phyloP scores from a whole-genome alignment of 1,139 yeast genomes.

The Magnusiomyces ingens region DNA sequence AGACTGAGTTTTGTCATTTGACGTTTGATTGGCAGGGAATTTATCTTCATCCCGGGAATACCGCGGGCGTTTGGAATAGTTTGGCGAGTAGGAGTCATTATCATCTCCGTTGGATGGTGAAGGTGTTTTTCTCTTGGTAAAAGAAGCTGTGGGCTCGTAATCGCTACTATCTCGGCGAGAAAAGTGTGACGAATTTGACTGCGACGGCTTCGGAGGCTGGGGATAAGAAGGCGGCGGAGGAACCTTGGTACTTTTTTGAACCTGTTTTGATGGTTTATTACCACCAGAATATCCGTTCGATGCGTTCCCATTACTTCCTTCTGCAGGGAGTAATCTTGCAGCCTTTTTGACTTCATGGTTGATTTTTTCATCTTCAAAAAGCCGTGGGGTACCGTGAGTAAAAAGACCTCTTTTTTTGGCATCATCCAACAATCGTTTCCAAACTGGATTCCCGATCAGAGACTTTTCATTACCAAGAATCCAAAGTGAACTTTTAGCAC shows the following conservation, averaged over 20 bases:
- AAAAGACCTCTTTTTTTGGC: slow-evolving; percentile 43
- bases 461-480: slow-evolving; percentile 64
- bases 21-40: too few species aligned
- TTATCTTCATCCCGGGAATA: too few species aligned
- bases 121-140: neutral
- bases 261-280: neutral
- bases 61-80: too few species aligned
- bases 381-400: neutral
- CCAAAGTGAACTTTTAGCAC: slow-evolving; percentile 90
- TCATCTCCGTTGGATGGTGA: neutral
- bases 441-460: slow-evolving; percentile 53
- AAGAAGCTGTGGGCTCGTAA: neutral
- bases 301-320: neutral
- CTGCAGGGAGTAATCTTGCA: neutral
- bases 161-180: neutral
- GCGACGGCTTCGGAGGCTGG: neutral
- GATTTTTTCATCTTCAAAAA: neutral
- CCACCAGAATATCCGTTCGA: neutral
- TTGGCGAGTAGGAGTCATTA: too few species aligned
- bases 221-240: neutral
- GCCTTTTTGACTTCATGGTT: neutral
- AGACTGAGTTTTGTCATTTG: too few species aligned
- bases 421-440: slow-evolving; percentile 61
- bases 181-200: neutral
- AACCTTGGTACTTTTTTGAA: neutral